Percentiles rank a stretch among this genome's conserved stretches.
Evolutionary conservation across 306 rosid species (phyloP).

Genomic region (Trifolium dubium): DNA sequence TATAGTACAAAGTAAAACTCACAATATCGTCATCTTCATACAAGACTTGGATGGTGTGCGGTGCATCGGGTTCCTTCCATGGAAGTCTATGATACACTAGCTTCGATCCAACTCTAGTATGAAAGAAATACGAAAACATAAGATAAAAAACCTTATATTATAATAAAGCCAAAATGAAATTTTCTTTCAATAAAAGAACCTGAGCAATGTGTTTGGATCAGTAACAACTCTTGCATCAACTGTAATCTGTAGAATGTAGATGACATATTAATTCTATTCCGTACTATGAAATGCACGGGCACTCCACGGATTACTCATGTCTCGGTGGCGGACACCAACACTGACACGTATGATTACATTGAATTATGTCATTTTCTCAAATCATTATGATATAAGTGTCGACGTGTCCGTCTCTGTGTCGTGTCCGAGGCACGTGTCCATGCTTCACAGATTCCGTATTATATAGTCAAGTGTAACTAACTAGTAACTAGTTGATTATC

Average conservation of each 20-base stretch:
- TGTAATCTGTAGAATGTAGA: conserved; percentile 74
- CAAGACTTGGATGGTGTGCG: conserved; percentile 62
- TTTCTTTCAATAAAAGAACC: conserved; percentile 49
- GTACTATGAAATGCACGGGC: too few relatives aligned
- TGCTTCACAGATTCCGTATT: too few relatives aligned
- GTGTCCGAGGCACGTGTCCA: too few relatives aligned
- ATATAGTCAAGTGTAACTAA: neutral
- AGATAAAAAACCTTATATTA: neutral
- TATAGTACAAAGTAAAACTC: conserved; percentile 27
- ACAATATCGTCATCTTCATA: conserved; percentile 87
- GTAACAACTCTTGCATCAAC: conserved; percentile 64
- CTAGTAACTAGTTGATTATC: conserved; percentile 26
- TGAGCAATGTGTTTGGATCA: conserved; percentile 66
- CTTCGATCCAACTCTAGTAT: conserved; percentile 62
- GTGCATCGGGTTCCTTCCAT: conserved; percentile 92
- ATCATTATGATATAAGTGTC: too few relatives aligned
- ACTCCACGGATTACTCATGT: too few relatives aligned
- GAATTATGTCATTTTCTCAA: too few relatives aligned
- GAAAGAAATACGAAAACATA: conserved; percentile 1
- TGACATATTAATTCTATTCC: conserved; percentile 18
- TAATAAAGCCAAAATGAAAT: neutral
- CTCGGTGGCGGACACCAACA: too few relatives aligned
- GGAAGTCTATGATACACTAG: conserved; percentile 85
- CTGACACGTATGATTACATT: too few relatives aligned
- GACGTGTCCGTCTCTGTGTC: too few relatives aligned